Evolutionary conservation across 1,284 basidiomycete genomes (phyloP), one percentile per base, ranked within the genome.

Genomic region (Laetiporus sulphureus): DNA sequence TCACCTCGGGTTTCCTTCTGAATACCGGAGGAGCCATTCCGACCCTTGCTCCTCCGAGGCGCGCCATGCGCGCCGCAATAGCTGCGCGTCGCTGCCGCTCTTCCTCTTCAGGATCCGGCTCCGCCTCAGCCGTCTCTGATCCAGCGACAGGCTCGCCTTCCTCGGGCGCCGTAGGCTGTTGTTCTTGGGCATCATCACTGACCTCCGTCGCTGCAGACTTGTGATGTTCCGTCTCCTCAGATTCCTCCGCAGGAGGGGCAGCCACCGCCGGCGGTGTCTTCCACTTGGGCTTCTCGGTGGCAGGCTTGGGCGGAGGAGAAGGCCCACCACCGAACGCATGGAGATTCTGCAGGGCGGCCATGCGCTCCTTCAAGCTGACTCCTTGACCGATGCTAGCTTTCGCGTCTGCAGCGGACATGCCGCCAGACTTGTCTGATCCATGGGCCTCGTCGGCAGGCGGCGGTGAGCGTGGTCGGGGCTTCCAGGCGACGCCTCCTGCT

Each of bases 11-110:
- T 52, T 77, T 76, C 51, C 65, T 69, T 7, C 75, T 77, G 62
- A 83, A 77, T 38, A 81, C 65, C 31, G 83, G 82, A 2, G 80
- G 78, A 0, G 65, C 75, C 82, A 90, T 84, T 3, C 91, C 91
- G 29, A 94, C 74, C 48, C 86, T 77, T 32, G 90, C 80, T 27
- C 89, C 92, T 22, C 89, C 92, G 10, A 92, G 73, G 52, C 83
- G 82, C 42, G 88, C 91, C 90, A 94, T 92, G 43, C 90, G 75
- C 22, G 85, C 90, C 22, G 90, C 91, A 55, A 92, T 83, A 13
- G 81, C 83, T 7, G 84, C 83, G 32, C 86, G 78, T 38, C 85
- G 77, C 53, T 83, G 79, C 39, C 82, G 71, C 59, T 91, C 91
- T 49, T 89, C 84, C 40, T 89, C 85, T 56, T 84, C 82, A 3